Percentiles rank a stretch among this genome's conserved stretches.
Evolutionary conservation across 257 asterid species (phyloP).

Genomic region (Penstemon davidsonii): DNA sequence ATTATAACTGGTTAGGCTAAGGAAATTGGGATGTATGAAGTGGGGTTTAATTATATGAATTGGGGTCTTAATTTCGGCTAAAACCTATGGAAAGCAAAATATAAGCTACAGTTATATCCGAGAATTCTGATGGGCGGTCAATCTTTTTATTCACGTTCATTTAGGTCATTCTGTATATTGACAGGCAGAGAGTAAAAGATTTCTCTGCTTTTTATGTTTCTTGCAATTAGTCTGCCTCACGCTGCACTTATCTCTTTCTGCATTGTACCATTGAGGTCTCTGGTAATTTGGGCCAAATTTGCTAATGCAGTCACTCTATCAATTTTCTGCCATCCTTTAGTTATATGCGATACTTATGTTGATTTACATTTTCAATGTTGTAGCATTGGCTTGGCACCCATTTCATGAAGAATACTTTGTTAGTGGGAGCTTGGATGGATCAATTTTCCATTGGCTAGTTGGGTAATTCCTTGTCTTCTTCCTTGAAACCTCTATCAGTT

Average conservation of each 20-base stretch:
- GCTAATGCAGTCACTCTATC: conserved; percentile 1
- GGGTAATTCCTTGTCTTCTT: conserved; percentile 54
- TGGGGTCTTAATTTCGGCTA: background rate
- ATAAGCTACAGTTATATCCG: background rate
- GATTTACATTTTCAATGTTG: conserved; percentile 26
- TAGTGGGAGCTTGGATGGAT: conserved; percentile 97
- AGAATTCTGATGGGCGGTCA: background rate
- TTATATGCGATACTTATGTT: conserved; percentile 26
- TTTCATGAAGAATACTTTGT: conserved; percentile 97
- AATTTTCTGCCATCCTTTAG: conserved; percentile 11
- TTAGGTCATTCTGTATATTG: background rate
- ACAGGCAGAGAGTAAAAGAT: background rate
- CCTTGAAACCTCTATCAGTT: conserved; percentile 17
- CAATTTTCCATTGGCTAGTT: conserved; percentile 96
- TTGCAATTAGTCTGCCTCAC: background rate
- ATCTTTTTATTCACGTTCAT: background rate
- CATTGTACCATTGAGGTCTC: conserved; percentile 6
- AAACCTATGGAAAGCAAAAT: conserved; percentile 4
- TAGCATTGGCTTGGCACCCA: conserved; percentile 99
- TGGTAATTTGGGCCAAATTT: conserved; percentile 15
- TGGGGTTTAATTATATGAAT: conserved; percentile 11
- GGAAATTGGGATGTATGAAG: background rate
- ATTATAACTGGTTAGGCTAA: background rate
- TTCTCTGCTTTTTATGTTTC: background rate
- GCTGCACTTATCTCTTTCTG: background rate